These are phyloP conservation scores for Malus asiatica DNA, from an alignment of 306 rosid species.

Conservation along the genomic window DNA sequence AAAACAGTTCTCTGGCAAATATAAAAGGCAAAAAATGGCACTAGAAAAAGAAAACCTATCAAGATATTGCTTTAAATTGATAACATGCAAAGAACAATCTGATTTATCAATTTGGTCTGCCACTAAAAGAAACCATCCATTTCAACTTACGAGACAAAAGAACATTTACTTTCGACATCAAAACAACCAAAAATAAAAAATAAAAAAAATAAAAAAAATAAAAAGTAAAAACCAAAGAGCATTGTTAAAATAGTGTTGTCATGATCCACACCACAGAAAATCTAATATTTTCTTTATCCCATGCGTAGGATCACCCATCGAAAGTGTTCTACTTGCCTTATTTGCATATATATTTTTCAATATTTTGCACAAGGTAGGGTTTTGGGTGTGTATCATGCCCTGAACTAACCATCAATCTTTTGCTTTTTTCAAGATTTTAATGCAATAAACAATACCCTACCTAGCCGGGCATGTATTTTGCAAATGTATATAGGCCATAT, in stretches of 20 bases:
- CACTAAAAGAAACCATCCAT: slow-evolving; percentile 12
- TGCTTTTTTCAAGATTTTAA: not conserved
- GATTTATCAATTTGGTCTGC: slow-evolving; percentile 21
- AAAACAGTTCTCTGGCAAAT: not conserved
- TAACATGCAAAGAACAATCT: not conserved
- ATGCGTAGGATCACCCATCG: slow-evolving; percentile 2
- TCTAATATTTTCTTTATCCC: slow-evolving; percentile 13
- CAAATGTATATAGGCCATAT: not conserved
- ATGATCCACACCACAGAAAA: slow-evolving; percentile 12
- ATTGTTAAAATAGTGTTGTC: not conserved
- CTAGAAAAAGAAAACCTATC: not conserved
- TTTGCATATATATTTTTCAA: not conserved
- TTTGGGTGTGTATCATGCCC: not conserved
- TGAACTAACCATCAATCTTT: not conserved
- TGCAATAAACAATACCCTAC: not conserved
- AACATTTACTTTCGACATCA: not conserved
- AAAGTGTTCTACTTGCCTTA: slow-evolving; percentile 13
- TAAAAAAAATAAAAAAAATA: not conserved
- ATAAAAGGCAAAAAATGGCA: not conserved
- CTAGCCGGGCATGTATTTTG: not conserved
- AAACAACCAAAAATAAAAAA: not conserved
- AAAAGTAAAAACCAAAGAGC: not conserved
- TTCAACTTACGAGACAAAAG: slow-evolving; percentile 4
- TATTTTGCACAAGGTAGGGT: not conserved
- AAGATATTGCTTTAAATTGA: not conserved